Percentiles rank a stretch among this genome's conserved stretches.
phyloP scores from a whole-genome alignment of 805 yeast species.

The Cyberlindnera mrakii region DNA sequence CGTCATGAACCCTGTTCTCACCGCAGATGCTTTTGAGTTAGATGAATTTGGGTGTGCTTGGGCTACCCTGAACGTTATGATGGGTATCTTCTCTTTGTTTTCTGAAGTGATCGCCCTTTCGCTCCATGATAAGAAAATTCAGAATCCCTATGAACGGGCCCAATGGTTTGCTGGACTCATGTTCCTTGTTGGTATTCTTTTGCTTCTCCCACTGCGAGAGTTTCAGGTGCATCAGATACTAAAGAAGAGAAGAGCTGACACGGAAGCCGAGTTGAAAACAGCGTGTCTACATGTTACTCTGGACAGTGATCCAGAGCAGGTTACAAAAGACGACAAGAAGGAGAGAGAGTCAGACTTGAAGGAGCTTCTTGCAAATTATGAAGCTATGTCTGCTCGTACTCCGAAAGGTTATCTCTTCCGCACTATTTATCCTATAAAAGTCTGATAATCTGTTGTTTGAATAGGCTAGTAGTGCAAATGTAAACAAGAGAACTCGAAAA shows the following conservation, averaged over 20 bases:
- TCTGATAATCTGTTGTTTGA: background rate
- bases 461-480: constrained; percentile 1
- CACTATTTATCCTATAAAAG: constrained; percentile 1
- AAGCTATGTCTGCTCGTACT: background rate
- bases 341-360: background rate
- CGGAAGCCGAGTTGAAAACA: background rate
- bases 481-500: constrained; percentile 8
- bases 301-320: no score
- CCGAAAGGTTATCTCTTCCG: background rate
- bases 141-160: constrained; percentile 46
- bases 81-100: constrained; percentile 32
- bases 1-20: constrained; percentile 35
- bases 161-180: constrained; percentile 54
- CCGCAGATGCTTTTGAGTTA: constrained; percentile 33
- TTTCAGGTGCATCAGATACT: constrained; percentile 35
- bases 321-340: background rate
- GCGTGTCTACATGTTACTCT: no score
- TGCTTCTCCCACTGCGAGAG: constrained; percentile 44
- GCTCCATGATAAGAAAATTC: constrained; percentile 24
- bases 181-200: constrained; percentile 35
- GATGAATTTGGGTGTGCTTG: constrained; percentile 34
- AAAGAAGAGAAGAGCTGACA: background rate
- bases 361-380: background rate
- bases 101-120: constrained; percentile 53
- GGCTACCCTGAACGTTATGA: constrained; percentile 28